phyloP scores from a whole-genome alignment of 164 flowering plant genomes.

The Umbilicus rupestris region DNA sequence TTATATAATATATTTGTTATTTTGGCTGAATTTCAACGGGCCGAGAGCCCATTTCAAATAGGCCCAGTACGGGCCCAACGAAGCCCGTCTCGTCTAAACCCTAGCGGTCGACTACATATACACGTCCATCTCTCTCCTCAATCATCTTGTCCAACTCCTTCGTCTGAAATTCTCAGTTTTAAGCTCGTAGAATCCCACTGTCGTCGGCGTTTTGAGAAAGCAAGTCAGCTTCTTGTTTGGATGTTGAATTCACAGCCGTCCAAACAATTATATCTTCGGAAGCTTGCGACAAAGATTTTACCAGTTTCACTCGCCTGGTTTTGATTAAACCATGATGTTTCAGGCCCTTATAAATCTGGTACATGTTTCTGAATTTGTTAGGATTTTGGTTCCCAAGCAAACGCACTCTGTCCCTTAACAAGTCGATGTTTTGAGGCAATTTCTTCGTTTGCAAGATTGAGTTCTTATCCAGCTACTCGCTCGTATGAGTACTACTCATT shows the following conservation, averaged over 20 bases:
- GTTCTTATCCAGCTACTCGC: neutral
- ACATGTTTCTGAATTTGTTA: neutral
- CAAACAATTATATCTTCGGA: constrained; percentile 8
- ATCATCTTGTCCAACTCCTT: too few relatives aligned
- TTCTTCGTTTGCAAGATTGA: constrained; percentile 6
- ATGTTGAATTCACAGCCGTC: neutral
- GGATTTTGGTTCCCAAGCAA: neutral
- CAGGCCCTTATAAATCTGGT: constrained; percentile 8
- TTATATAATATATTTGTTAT: too few relatives aligned
- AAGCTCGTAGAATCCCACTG: too few relatives aligned
- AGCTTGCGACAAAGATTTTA: neutral
- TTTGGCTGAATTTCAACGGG: too few relatives aligned
- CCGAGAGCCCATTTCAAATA: too few relatives aligned
- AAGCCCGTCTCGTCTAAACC: too few relatives aligned
- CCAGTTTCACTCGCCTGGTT: constrained; percentile 8
- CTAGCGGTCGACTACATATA: too few relatives aligned
- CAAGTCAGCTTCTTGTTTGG: constrained; percentile 8
- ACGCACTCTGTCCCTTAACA: constrained; percentile 9
- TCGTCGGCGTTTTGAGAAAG: too few relatives aligned
- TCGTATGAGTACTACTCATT: neutral
- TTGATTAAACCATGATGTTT: neutral
- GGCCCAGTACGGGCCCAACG: too few relatives aligned
- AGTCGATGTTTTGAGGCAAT: constrained; percentile 4
- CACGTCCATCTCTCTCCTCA: too few relatives aligned
- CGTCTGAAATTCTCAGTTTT: too few relatives aligned